phyloP scores from a whole-genome alignment of 2,329 filamentous ascomycete genomes.

The Trichoderma aggressivum region DNA sequence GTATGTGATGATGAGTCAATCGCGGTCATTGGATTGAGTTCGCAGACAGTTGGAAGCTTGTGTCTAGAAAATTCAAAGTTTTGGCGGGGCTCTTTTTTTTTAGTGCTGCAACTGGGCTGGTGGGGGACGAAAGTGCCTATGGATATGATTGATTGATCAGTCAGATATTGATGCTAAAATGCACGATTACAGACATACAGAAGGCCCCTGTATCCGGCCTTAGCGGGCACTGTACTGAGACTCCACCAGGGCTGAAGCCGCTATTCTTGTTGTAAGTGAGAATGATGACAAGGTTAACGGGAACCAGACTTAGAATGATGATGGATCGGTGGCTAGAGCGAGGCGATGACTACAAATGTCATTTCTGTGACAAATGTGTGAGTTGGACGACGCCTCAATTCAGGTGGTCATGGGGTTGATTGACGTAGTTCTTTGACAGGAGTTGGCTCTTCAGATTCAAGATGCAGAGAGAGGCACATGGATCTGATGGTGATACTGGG shows the following conservation, averaged over 20 bases:
- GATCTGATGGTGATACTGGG: neutral
- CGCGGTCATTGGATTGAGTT: conserved; percentile 10
- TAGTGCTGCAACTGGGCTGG: conserved; percentile 24
- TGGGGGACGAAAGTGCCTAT: conserved; percentile 29
- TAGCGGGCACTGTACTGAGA: neutral
- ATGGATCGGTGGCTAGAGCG: neutral
- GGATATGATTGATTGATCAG: neutral
- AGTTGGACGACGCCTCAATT: neutral
- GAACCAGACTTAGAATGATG: neutral
- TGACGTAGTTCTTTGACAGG: neutral
- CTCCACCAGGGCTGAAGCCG: neutral
- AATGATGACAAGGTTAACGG: neutral
- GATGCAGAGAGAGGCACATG: neutral
- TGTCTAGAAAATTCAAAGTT: conserved; percentile 23
- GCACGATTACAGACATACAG: neutral
- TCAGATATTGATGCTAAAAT: neutral
- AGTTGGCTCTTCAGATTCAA: neutral
- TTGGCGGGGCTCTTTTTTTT: conserved; percentile 24
- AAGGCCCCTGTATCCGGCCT: neutral
- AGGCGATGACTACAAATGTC: neutral
- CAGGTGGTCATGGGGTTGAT: neutral
- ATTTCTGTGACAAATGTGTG: neutral
- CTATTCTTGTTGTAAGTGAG: neutral
- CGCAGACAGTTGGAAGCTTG: neutral
- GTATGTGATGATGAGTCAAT: neutral